A percentile compares a stretch with the other conserved stretches of the same genome.
Evolutionary conservation across 768 basidiomycete species (phyloP).

Genomic region (Termitomyces sp.): DNA sequence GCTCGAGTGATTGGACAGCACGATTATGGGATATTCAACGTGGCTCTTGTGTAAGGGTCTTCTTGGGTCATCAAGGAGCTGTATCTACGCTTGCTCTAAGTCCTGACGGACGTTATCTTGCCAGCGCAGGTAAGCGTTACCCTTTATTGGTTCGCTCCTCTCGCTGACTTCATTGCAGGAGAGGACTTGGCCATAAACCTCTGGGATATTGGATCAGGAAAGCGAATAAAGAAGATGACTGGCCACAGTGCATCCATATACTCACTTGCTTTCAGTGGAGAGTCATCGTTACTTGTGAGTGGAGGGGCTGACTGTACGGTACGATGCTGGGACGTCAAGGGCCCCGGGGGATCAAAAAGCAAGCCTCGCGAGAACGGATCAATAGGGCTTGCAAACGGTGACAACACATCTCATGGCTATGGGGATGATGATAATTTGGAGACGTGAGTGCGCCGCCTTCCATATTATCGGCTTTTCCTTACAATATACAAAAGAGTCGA

Average conservation of each 20-base stretch:
- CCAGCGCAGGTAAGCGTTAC: slow-evolving; percentile 63
- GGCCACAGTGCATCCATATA: slow-evolving; percentile 90
- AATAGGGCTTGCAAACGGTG: slow-evolving; percentile 15
- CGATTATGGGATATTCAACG: slow-evolving; percentile 98
- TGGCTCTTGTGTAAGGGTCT: slow-evolving; percentile 89
- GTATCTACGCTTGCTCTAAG: slow-evolving; percentile 84
- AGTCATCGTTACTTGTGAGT: slow-evolving; percentile 85
- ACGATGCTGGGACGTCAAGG: slow-evolving; percentile 95
- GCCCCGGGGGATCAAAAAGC: slow-evolving; percentile 54
- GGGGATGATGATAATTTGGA: slow-evolving; percentile 57
- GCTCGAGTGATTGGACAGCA: slow-evolving; percentile 94
- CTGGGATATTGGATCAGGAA: slow-evolving; percentile 96
- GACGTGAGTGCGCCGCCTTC: slow-evolving; percentile 48
- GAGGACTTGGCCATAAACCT: slow-evolving; percentile 92
- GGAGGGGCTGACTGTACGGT: slow-evolving; percentile 95
- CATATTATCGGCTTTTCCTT: slow-evolving; percentile 7
- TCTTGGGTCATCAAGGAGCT: slow-evolving; percentile 90
- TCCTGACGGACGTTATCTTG: slow-evolving; percentile 91
- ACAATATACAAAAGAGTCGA: slow-evolving; percentile 52
- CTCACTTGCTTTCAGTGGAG: slow-evolving; percentile 86
- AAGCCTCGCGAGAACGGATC: slow-evolving; percentile 56
- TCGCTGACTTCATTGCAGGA: slow-evolving; percentile 31
- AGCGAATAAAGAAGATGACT: slow-evolving; percentile 92
- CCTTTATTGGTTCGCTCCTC: neutral
- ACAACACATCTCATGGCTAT: slow-evolving; percentile 22